Conservation (phyloP, 768 basidiomycete species). For the Boletus rubropictus region DNA sequence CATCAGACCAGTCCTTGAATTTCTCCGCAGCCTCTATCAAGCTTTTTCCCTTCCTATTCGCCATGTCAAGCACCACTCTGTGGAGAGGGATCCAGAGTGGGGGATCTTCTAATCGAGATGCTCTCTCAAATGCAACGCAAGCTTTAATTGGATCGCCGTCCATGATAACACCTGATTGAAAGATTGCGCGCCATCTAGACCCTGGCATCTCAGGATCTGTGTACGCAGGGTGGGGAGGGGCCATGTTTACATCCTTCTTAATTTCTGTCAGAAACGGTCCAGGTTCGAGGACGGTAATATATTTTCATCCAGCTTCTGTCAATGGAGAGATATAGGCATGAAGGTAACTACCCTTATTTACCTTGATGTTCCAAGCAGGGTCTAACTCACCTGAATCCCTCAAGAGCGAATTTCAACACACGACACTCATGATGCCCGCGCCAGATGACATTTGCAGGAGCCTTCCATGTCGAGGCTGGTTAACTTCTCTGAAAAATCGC, state of each 20-base stretch:
- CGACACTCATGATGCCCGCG: conserved; percentile 11
- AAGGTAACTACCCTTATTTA: neutral
- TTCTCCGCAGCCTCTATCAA: too few relatives aligned
- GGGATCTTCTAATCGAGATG: conserved; percentile 16
- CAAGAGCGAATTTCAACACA: conserved; percentile 21
- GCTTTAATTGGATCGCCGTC: conserved; percentile 21
- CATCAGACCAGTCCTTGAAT: conserved; percentile 6
- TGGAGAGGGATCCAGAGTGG: conserved; percentile 21
- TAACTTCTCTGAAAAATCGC: conserved; percentile 33
- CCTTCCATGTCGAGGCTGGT: conserved; percentile 31
- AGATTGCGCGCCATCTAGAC: conserved; percentile 1
- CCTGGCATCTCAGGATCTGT: conserved; percentile 5
- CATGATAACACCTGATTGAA: neutral
- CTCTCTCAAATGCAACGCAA: conserved; percentile 16
- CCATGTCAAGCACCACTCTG: neutral
- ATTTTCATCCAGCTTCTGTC: neutral
- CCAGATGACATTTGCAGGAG: conserved; percentile 32
- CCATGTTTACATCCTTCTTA: neutral
- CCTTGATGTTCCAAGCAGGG: conserved; percentile 21
- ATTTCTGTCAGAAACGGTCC: conserved; percentile 14
- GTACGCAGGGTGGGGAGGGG: conserved; percentile 16
- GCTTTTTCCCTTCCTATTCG: neutral
- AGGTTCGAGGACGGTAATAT: conserved; percentile 19
- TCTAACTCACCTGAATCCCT: conserved; percentile 17
- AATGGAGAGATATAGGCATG: neutral